These are phyloP conservation scores for Dryadomyces quercivorus DNA, from an alignment of 2,329 filamentous ascomycete genomes.

Conservation along the genomic window DNA sequence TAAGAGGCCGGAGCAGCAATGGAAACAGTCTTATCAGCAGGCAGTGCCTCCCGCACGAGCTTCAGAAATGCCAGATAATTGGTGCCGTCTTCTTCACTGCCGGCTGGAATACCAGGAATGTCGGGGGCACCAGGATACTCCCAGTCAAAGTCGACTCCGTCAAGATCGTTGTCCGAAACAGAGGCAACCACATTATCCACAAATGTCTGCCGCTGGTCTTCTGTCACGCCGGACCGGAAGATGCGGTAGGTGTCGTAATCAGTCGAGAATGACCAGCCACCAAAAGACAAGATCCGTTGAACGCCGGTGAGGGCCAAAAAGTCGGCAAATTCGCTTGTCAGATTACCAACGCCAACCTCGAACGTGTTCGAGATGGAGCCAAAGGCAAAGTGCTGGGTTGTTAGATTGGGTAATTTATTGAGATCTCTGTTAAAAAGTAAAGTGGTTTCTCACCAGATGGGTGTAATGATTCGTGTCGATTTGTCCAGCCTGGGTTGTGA, in stretches of 20 bases:
- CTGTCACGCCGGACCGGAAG: constrained; percentile 17
- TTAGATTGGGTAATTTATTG: too few species aligned
- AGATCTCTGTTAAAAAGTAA: too few species aligned
- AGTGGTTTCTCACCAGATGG: constrained; percentile 13
- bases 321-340: constrained; percentile 16
- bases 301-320: constrained; percentile 18
- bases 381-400: constrained; percentile 19
- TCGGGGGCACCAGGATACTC: too few species aligned
- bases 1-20: too few species aligned
- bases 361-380: constrained; percentile 14
- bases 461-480: constrained; percentile 12
- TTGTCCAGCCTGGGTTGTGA: too few species aligned
- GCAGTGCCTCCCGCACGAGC: too few species aligned
- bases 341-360: constrained; percentile 13
- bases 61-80: too few species aligned
- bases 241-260: constrained; percentile 21
- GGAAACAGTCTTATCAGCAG: too few species aligned
- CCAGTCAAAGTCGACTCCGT: too few species aligned
- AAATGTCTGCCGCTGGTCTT: constrained; percentile 4
- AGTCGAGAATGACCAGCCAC: constrained; percentile 31
- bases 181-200: constrained; percentile 5
- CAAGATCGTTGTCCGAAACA: not conserved
- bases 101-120: too few species aligned
- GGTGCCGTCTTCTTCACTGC: too few species aligned
- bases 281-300: constrained; percentile 27